Conservation (phyloP, 495 filamentous ascomycete genomes). For the Tricharina praecox region DNA sequence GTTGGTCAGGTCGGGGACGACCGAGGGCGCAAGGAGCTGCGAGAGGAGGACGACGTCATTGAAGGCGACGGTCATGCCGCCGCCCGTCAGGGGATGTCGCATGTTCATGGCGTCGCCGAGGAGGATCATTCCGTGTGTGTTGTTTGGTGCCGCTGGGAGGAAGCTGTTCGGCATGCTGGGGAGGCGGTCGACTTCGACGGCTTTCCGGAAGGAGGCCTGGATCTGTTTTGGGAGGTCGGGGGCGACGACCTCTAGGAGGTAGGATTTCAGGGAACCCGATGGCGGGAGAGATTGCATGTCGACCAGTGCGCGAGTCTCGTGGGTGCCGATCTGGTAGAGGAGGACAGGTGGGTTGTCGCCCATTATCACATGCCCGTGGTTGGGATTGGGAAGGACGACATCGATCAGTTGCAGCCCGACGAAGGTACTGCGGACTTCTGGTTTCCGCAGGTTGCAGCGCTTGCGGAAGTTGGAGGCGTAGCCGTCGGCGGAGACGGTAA, state of each 20-base stretch:
- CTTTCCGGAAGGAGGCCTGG: conserved; percentile 54
- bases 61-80: conserved; percentile 90
- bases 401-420: conserved; percentile 85
- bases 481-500: conserved; percentile 84
- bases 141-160: conserved; percentile 54
- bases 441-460: conserved; percentile 47
- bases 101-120: conserved; percentile 91
- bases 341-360: conserved; percentile 64
- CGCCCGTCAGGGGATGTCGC: conserved; percentile 86
- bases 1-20: conserved; percentile 52
- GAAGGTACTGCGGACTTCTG: conserved; percentile 65
- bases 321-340: conserved; percentile 91
- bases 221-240: conserved; percentile 56
- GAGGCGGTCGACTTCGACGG: conserved; percentile 51
- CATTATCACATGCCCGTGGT: conserved; percentile 77
- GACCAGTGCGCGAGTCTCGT: conserved; percentile 78
- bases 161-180: conserved; percentile 87
- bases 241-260: conserved; percentile 59
- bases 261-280: conserved; percentile 64
- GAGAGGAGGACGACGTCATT: conserved; percentile 69
- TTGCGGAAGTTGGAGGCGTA: conserved; percentile 90
- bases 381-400: conserved; percentile 50
- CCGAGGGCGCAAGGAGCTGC: conserved; percentile 47
- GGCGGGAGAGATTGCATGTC: conserved; percentile 69
- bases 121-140: conserved; percentile 57